phyloP scores from a whole-genome alignment of 768 basidiomycete species.

The Suillus paluster region DNA sequence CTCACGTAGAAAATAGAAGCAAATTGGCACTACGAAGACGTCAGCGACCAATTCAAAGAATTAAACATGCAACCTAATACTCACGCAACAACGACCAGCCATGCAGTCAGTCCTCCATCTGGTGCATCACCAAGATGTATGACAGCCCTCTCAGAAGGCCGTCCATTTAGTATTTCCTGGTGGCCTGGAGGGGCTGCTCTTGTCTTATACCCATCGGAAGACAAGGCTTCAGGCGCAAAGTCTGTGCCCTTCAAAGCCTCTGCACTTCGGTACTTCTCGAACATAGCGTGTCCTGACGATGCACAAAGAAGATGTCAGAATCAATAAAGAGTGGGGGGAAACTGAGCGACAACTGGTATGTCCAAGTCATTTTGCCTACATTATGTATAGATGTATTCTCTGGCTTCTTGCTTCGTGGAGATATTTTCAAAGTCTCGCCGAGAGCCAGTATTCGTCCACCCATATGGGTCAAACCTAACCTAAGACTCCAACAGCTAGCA shows the following conservation, averaged over 20 bases:
- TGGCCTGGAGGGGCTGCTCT: constrained; percentile 15
- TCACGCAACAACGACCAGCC: constrained; percentile 34
- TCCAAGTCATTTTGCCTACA: no score
- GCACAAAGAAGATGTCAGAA: not conserved
- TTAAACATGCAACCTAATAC: constrained; percentile 10
- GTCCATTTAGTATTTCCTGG: not conserved
- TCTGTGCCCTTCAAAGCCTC: not conserved
- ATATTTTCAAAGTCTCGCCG: not conserved
- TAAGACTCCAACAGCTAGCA: not conserved
- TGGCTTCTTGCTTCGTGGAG: not conserved
- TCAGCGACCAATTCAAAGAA: constrained; percentile 21
- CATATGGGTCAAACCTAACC: not conserved
- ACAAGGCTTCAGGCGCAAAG: not conserved
- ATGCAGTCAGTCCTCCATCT: constrained; percentile 35
- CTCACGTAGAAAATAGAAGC: constrained; percentile 2
- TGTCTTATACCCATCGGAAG: no score
- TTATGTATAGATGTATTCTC: not conserved
- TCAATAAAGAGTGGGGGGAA: not conserved
- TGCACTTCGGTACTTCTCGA: not conserved
- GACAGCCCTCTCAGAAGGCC: constrained; percentile 13
- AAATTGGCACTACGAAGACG: constrained; percentile 41
- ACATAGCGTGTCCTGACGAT: not conserved
- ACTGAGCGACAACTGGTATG: not conserved
- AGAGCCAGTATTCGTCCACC: not conserved
- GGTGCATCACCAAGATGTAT: constrained; percentile 29